Percentiles rank a stretch among this genome's conserved stretches.
phyloP scores from a whole-genome alignment of 495 filamentous ascomycete species.

The Penicillium atrosanguineum region DNA sequence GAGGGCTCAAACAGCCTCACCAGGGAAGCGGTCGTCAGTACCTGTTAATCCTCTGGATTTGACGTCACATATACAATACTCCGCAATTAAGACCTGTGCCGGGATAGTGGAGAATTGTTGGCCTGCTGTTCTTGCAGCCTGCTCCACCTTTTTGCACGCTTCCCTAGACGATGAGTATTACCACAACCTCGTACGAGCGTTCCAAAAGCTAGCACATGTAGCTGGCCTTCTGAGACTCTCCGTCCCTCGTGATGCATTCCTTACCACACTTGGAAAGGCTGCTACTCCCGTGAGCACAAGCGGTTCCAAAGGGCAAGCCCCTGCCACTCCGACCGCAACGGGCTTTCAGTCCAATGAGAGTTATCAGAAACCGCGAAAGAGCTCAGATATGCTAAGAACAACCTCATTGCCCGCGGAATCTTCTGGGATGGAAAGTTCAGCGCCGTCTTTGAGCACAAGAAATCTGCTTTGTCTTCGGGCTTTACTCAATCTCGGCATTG shows the following conservation, averaged over 20 bases:
- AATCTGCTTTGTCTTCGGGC: conserved; percentile 89
- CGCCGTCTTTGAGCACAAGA: conserved; percentile 69
- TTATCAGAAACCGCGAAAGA: conserved; percentile 42
- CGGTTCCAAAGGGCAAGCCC: conserved; percentile 35
- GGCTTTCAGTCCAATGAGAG: conserved; percentile 20
- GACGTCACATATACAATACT: conserved; percentile 65
- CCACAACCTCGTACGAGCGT: conserved; percentile 84
- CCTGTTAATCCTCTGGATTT: conserved; percentile 78
- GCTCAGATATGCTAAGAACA: conserved; percentile 19
- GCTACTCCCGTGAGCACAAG: conserved; percentile 75
- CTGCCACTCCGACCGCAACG: conserved; percentile 9
- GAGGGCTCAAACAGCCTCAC: conserved; percentile 28
- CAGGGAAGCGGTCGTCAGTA: conserved; percentile 58
- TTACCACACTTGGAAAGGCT: conserved; percentile 90
- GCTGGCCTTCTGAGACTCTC: conserved; percentile 79
- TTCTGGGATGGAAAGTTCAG: conserved; percentile 19
- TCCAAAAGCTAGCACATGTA: conserved; percentile 95
- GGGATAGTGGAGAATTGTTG: conserved; percentile 87
- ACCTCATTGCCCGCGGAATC: conserved; percentile 22
- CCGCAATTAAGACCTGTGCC: conserved; percentile 71
- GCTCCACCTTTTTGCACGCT: conserved; percentile 91
- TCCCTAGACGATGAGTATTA: conserved; percentile 93
- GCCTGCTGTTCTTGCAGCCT: conserved; percentile 91
- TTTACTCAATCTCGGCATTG: conserved; percentile 90
- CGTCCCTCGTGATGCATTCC: conserved; percentile 89